A percentile compares a stretch with the other conserved stretches of the same genome.
phyloP scores from a whole-genome alignment of 2,329 filamentous ascomycete species.

The Pezicula rhizophila region DNA sequence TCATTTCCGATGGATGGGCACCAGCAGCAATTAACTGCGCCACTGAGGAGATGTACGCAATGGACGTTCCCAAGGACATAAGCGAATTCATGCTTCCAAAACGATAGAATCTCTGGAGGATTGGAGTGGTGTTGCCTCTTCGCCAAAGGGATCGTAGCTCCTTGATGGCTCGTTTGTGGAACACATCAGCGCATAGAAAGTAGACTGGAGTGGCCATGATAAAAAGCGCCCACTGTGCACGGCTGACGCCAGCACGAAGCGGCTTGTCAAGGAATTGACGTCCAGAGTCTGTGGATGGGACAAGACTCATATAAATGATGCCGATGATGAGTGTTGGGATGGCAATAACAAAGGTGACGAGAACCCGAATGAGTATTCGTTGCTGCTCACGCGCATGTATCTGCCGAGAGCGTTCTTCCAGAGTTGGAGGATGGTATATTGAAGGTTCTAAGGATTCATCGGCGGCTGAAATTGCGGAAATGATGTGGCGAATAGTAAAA shows the following conservation, averaged over 20 bases:
- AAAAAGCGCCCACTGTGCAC: conserved; percentile 74
- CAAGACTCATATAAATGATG: conserved; percentile 83
- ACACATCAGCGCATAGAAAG: conserved; percentile 78
- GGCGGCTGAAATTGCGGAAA: conserved; percentile 58
- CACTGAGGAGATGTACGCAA: conserved; percentile 80
- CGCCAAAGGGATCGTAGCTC: conserved; percentile 76
- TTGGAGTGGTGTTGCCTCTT: conserved; percentile 63
- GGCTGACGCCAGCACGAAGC: conserved; percentile 66
- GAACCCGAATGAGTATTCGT: conserved; percentile 62
- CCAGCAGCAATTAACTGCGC: conserved; percentile 67
- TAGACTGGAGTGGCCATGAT: conserved; percentile 81
- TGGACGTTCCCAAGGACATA: conserved; percentile 80
- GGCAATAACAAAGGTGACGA: conserved; percentile 62
- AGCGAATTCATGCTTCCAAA: conserved; percentile 97
- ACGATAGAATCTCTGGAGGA: conserved; percentile 74
- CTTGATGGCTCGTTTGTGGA: conserved; percentile 73
- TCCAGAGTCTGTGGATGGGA: conserved; percentile 51
- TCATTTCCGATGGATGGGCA: conserved; percentile 31
- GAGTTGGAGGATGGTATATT: conserved; percentile 72
- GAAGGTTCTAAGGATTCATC: conserved; percentile 62
- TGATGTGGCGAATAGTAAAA: conserved; percentile 71
- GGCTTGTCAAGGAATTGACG: conserved; percentile 64
- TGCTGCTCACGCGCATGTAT: conserved; percentile 67
- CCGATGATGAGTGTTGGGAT: conserved; percentile 84
- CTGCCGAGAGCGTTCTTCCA: conserved; percentile 72